A percentile compares a stretch with the other conserved stretches of the same genome.
phyloP scores from a whole-genome alignment of 1,284 basidiomycete genomes.

The Cronartium quercuum region DNA sequence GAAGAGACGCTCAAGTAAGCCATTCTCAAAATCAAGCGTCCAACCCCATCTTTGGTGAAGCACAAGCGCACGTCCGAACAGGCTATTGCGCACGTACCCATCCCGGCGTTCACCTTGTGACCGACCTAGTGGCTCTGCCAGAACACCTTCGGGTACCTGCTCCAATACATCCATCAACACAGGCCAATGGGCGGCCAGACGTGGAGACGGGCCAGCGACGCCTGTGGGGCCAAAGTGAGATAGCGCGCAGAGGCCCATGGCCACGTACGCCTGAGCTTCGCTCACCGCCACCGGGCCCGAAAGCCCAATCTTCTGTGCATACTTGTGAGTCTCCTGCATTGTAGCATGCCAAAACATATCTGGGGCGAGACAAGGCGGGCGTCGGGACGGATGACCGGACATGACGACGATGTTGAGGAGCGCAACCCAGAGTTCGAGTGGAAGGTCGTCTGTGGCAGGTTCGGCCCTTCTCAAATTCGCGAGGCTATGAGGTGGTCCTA shows the following conservation, averaged over 20 bases:
- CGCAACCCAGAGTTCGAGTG: slow-evolving; percentile 17
- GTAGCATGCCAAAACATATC: slow-evolving; percentile 8
- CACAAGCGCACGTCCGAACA: slow-evolving; percentile 22
- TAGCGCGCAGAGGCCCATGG: slow-evolving; percentile 21
- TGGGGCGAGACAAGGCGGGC: not conserved
- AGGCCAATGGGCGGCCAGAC: slow-evolving; percentile 10
- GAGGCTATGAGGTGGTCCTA: slow-evolving; percentile 24
- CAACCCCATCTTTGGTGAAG: slow-evolving; percentile 32
- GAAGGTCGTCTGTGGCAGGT: slow-evolving; percentile 8
- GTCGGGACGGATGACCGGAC: not conserved
- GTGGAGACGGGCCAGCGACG: not conserved
- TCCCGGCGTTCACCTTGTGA: slow-evolving; percentile 16
- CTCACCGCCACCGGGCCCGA: slow-evolving; percentile 4
- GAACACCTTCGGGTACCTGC: slow-evolving; percentile 1
- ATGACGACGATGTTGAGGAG: slow-evolving; percentile 25
- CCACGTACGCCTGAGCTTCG: slow-evolving; percentile 13
- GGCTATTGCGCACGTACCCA: slow-evolving; percentile 4
- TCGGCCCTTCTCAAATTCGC: slow-evolving; percentile 3
- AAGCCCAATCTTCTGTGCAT: slow-evolving; percentile 4
- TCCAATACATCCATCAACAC: slow-evolving; percentile 10
- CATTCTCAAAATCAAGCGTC: slow-evolving; percentile 21
- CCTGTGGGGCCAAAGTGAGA: slow-evolving; percentile 18
- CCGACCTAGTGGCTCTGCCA: slow-evolving; percentile 1
- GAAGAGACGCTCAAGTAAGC: slow-evolving; percentile 20
- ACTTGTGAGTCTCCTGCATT: slow-evolving; percentile 1